phyloP scores from a whole-genome alignment of 495 filamentous ascomycete species.

The Aspergillus hancockii region DNA sequence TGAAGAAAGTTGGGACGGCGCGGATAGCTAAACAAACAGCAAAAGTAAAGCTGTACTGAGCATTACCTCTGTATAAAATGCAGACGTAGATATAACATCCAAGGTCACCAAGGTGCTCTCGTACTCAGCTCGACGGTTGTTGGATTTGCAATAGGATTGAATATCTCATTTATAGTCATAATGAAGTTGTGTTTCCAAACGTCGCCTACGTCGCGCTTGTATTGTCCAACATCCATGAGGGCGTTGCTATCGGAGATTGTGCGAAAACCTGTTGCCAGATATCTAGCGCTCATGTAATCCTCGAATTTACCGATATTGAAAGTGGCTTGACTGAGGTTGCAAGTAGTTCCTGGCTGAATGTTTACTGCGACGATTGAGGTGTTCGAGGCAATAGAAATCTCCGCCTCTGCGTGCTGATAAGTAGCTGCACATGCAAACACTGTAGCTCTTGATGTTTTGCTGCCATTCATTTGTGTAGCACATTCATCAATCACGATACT shows the following conservation, averaged over 20 bases:
- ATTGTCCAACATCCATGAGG: background rate
- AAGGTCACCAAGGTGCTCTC: conserved; percentile 8
- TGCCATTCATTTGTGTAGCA: background rate
- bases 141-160: conserved; percentile 14
- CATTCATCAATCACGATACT: conserved; percentile 20
- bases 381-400: conserved; percentile 14
- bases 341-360: background rate
- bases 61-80: conserved; percentile 16
- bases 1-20: conserved; percentile 9
- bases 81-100: conserved; percentile 16
- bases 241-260: background rate
- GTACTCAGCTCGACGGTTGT: conserved; percentile 9
- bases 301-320: conserved; percentile 13
- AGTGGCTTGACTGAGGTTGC: background rate
- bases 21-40: conserved; percentile 10
- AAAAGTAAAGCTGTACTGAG: background rate
- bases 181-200: conserved; percentile 28
- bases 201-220: conserved; percentile 8
- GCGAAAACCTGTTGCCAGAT: background rate
- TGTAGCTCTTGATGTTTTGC: conserved; percentile 13
- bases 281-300: conserved; percentile 4
- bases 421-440: conserved; percentile 18
- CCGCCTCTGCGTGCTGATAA: conserved; percentile 18
- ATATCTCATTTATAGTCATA: conserved; percentile 20
- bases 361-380: conserved; percentile 8